These are phyloP conservation scores for Cucumis sativus DNA, from an alignment of 306 rosid species.

Conservation along the genomic window Cucumber_9930_V3 NC_026658.2:23862501-23863000, in stretches of 20 bases:
- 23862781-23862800: constrained; percentile 50
- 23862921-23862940: constrained; percentile 86
- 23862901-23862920: constrained; percentile 98
- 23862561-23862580: not conserved
- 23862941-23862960: constrained; percentile 80
- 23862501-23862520: constrained; percentile 87
- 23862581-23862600: not conserved
- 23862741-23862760: not conserved
- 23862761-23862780: not conserved
- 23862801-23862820: constrained; percentile 53
- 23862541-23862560: constrained; percentile 41
- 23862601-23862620: not conserved
- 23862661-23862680: not conserved
- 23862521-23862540: constrained; percentile 66
- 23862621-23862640: not conserved
- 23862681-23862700: not conserved
- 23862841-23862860: constrained; percentile 90
- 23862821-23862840: constrained; percentile 79
- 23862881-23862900: constrained; percentile 95
- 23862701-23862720: not conserved
- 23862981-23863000: constrained; percentile 37
- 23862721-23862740: not conserved
- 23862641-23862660: not conserved
- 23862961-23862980: constrained; percentile 96
- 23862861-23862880: constrained; percentile 94